A percentile compares a stretch with the other conserved stretches of the same genome.
phyloP scores from a whole-genome alignment of 108 stramenopile genomes.

The Nannochloropsis granulata region DNA sequence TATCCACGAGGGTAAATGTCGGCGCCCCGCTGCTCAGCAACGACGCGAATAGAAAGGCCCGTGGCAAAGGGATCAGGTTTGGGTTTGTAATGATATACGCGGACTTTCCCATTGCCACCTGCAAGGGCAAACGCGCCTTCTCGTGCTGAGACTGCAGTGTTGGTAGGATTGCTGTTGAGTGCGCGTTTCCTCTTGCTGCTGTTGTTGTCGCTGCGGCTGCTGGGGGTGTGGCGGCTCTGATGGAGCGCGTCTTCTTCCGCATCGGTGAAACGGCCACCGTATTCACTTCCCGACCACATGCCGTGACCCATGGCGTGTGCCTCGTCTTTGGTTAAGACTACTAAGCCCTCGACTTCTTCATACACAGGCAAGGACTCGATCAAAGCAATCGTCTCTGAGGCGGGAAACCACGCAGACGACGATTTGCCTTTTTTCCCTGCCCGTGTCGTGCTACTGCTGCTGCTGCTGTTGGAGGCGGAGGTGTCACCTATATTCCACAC shows the following conservation, averaged over 20 bases:
- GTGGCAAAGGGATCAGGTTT: not conserved
- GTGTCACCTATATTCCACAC: not conserved
- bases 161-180: too few relatives aligned
- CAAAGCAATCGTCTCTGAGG: slow-evolving; percentile 43
- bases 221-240: too few relatives aligned
- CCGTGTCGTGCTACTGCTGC: not conserved
- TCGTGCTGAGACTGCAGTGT: not conserved
- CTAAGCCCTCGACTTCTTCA: slow-evolving; percentile 37
- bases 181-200: too few relatives aligned
- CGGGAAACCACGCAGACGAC: not conserved
- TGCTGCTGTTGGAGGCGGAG: slow-evolving; percentile 48
- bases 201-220: too few relatives aligned
- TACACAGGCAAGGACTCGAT: slow-evolving; percentile 60
- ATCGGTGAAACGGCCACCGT: not conserved
- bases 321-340: not conserved
- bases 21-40: not conserved
- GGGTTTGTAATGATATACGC: not conserved
- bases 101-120: not conserved
- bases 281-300: not conserved
- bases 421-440: too few relatives aligned
- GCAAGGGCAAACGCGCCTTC: not conserved
- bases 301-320: not conserved
- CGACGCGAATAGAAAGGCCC: not conserved
- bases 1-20: not conserved
- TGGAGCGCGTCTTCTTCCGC: not conserved